Percentiles rank a stretch among this genome's conserved stretches.
Conservation (phyloP, 2,329 filamentous ascomycete genomes). For the Pyrenochaeta sp. region DNA sequence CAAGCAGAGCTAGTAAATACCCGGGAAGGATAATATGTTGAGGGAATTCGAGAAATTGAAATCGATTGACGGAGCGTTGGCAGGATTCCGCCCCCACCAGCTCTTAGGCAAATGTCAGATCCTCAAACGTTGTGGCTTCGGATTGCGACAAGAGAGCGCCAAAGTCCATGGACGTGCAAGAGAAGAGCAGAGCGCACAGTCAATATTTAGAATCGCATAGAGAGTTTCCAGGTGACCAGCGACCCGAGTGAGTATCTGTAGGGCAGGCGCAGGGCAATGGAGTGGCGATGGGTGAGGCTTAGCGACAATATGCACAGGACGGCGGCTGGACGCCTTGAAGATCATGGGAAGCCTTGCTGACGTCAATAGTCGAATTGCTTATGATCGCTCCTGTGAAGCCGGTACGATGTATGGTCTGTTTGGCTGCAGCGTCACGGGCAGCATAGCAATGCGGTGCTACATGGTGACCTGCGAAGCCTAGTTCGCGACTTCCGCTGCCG, state of each 20-base stretch:
- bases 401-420: background rate
- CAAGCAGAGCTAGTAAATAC: background rate
- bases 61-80: no score
- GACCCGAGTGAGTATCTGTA: background rate
- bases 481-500: no score
- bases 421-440: background rate
- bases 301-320: background rate
- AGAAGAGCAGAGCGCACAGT: background rate
- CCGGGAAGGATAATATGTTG: background rate
- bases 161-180: background rate
- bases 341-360: constrained; percentile 6
- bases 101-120: background rate
- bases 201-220: background rate
- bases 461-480: no score
- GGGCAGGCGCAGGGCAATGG: background rate
- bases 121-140: background rate
- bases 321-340: constrained; percentile 20
- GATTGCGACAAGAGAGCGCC: background rate
- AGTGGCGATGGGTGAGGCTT: constrained; percentile 3
- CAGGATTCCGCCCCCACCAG: background rate
- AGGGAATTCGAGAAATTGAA: background rate
- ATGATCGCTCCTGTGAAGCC: background rate
- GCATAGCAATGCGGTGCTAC: no score
- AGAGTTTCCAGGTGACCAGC: background rate
- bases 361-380: constrained; percentile 3